These are phyloP conservation scores for Sonneratia caseolaris DNA, from an alignment of 345 rosid genomes.

Conservation along the genomic window DNA sequence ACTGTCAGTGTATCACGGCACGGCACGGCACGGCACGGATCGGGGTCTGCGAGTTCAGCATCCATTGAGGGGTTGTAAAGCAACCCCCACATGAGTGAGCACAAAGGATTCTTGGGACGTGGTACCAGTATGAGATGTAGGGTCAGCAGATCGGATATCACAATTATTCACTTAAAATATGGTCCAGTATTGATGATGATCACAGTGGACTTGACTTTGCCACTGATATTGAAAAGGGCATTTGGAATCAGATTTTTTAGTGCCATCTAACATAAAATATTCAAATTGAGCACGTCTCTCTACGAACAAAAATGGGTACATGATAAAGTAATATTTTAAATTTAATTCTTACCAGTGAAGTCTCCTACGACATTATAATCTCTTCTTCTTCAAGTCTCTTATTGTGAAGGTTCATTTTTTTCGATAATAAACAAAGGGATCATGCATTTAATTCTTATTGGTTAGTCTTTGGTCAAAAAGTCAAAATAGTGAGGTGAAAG, in stretches of 20 bases:
- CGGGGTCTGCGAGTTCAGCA: background rate
- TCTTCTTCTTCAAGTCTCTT: too few relatives aligned
- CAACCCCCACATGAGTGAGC: background rate
- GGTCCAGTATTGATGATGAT: background rate
- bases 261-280: background rate
- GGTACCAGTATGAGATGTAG: background rate
- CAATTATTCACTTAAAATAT: conserved; percentile 1
- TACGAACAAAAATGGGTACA: too few relatives aligned
- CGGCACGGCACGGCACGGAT: too few relatives aligned
- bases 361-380: too few relatives aligned
- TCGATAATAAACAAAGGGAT: too few relatives aligned
- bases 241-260: background rate
- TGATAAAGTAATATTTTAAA: too few relatives aligned
- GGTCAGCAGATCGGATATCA: background rate
- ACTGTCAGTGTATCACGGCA: background rate
- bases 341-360: too few relatives aligned
- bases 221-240: background rate
- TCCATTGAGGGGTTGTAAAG: background rate
- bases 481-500: background rate
- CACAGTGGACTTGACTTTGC: background rate
- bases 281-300: background rate
- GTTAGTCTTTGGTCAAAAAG: too few relatives aligned
- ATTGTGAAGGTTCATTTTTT: too few relatives aligned
- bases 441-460: too few relatives aligned
- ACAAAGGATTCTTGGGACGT: background rate